Conservation (phyloP, 1,139 yeast genomes). For the Candida tetrigidarum region DNA sequence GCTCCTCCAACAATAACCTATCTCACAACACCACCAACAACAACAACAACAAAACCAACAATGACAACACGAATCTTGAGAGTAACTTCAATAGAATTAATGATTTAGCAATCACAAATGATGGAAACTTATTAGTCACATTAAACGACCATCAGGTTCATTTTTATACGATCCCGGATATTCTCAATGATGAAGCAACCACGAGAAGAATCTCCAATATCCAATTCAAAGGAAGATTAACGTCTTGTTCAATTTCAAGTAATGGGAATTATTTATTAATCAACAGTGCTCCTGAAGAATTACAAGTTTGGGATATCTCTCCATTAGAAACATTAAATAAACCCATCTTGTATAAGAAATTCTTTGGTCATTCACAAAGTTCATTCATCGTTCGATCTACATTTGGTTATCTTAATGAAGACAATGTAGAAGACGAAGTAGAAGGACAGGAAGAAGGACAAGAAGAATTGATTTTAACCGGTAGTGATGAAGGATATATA, state of each 20-base stretch:
- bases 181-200: conserved; percentile 36
- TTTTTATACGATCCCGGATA: conserved; percentile 49
- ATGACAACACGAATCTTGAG: conserved; percentile 19
- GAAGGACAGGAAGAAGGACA: too few species aligned
- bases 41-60: conserved; percentile 1
- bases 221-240: conserved; percentile 34
- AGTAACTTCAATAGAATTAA: conserved; percentile 56
- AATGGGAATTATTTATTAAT: conserved; percentile 58
- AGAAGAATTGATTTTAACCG: conserved; percentile 75
- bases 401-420: conserved; percentile 58
- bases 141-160: conserved; percentile 64
- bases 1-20: background rate
- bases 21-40: too few species aligned
- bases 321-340: conserved; percentile 11
- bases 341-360: conserved; percentile 59
- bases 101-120: conserved; percentile 65
- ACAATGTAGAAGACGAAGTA: conserved; percentile 18
- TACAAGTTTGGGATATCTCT: conserved; percentile 75
- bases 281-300: conserved; percentile 74
- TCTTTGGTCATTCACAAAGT: conserved; percentile 73
- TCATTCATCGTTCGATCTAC: conserved; percentile 76
- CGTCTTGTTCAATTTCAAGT: conserved; percentile 44
- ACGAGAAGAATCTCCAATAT: conserved; percentile 39
- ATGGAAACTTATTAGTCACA: conserved; percentile 64
- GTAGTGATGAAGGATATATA: conserved; percentile 81